Percentiles rank a stretch among this genome's conserved stretches.
These are phyloP conservation scores for Chaetomiaceae sp. DNA, from an alignment of 2,329 filamentous ascomycete species.

Conservation along the genomic window DNA sequence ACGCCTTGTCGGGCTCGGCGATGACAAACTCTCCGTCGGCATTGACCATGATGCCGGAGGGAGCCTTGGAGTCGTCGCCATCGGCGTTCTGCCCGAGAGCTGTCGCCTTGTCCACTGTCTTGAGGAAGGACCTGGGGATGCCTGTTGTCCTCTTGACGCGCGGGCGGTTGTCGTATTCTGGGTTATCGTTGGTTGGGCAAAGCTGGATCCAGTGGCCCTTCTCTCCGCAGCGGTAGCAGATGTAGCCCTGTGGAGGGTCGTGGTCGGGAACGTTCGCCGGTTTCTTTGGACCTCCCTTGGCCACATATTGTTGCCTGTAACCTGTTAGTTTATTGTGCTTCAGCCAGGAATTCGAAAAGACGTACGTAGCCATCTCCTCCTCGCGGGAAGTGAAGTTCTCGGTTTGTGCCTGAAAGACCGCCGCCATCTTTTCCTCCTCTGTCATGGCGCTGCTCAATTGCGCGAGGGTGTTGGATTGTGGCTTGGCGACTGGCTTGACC, in stretches of 20 bases:
- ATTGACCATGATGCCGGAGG: slow-evolving; percentile 93
- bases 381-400: slow-evolving; percentile 82
- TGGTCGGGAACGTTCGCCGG: slow-evolving; percentile 80
- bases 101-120: slow-evolving; percentile 88
- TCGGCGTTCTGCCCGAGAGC: slow-evolving; percentile 69
- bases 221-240: slow-evolving; percentile 93
- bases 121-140: slow-evolving; percentile 91
- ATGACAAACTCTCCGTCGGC: slow-evolving; percentile 96
- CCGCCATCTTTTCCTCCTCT: slow-evolving; percentile 89
- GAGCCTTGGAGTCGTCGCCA: slow-evolving; percentile 74
- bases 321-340: slow-evolving; percentile 31
- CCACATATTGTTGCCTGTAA: slow-evolving; percentile 57
- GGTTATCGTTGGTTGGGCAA: slow-evolving; percentile 97
- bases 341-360: slow-evolving; percentile 22
- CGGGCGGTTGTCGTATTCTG: slow-evolving; percentile 88
- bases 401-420: slow-evolving; percentile 84
- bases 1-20: slow-evolving; percentile 88
- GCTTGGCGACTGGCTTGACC: slow-evolving; percentile 56
- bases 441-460: slow-evolving; percentile 77
- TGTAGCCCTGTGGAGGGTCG: slow-evolving; percentile 87
- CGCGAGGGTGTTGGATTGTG: slow-evolving; percentile 52
- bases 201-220: slow-evolving; percentile 99
- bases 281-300: slow-evolving; percentile 60
- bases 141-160: slow-evolving; percentile 95
- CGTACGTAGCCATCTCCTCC: slow-evolving; percentile 81